Conservation (phyloP, 116 monocot genomes). For the Zostera marina region DNA sequence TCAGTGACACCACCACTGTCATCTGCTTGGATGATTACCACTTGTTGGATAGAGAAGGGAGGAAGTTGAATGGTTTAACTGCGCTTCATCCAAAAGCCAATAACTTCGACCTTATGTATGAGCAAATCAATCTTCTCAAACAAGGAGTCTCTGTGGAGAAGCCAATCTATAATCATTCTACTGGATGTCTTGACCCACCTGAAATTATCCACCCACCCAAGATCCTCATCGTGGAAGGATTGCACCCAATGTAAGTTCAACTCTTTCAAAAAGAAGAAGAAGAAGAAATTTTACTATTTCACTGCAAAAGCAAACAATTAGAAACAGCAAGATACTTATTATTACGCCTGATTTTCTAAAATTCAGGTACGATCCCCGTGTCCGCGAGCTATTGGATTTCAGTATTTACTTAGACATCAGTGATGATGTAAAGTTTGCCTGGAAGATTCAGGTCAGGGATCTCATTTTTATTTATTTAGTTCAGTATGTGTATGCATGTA, state of each 20-base stretch:
- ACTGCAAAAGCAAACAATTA: neutral
- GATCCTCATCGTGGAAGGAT: constrained; percentile 90
- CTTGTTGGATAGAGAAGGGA: constrained; percentile 65
- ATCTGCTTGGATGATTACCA: constrained; percentile 96
- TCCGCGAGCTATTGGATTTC: constrained; percentile 88
- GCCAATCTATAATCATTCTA: constrained; percentile 93
- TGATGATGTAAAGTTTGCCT: constrained; percentile 88
- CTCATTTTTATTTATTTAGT: neutral
- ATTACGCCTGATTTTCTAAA: neutral
- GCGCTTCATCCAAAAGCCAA: constrained; percentile 85
- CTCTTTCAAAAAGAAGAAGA: too few relatives aligned
- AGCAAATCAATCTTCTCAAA: constrained; percentile 79
- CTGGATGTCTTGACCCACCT: constrained; percentile 77
- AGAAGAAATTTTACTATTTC: neutral
- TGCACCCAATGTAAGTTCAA: constrained; percentile 89
- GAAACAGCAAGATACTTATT: neutral
- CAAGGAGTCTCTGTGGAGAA: constrained; percentile 72
- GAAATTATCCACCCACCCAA: constrained; percentile 88
- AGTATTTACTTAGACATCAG: constrained; percentile 98
- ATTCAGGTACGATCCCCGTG: constrained; percentile 73
- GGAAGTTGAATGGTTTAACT: constrained; percentile 84
- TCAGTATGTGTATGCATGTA: neutral
- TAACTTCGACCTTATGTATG: constrained; percentile 88
- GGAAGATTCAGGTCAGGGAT: constrained; percentile 83
- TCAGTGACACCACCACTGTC: constrained; percentile 79